Conservation (phyloP, 495 filamentous ascomycete genomes). For the Pyrenula massariospora region DNA sequence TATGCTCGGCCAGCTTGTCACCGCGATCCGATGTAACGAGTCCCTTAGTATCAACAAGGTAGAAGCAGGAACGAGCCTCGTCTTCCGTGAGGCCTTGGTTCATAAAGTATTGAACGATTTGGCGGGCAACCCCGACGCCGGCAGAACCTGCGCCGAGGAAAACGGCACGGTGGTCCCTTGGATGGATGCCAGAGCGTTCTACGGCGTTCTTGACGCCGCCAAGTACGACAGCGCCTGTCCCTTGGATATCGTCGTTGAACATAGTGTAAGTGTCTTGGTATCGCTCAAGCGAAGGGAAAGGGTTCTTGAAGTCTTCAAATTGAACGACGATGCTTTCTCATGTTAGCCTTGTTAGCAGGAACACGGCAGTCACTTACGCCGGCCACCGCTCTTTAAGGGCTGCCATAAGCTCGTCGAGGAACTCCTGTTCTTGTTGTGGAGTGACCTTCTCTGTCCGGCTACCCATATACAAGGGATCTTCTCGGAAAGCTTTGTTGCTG, state of each 20-base stretch:
- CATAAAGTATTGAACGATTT: slow-evolving; percentile 92
- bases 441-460: slow-evolving; percentile 70
- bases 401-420: slow-evolving; percentile 95
- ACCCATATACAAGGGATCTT: slow-evolving; percentile 91
- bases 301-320: slow-evolving; percentile 98
- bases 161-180: slow-evolving; percentile 85
- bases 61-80: slow-evolving; percentile 84
- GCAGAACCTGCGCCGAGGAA: slow-evolving; percentile 95
- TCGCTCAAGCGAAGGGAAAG: slow-evolving; percentile 84
- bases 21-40: slow-evolving; percentile 89
- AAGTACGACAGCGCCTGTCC: slow-evolving; percentile 90
- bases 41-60: slow-evolving; percentile 93
- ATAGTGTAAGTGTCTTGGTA: slow-evolving; percentile 81
- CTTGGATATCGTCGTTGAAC: slow-evolving; percentile 99
- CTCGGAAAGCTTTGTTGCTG: slow-evolving; percentile 73
- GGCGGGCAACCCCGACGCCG: slow-evolving; percentile 93
- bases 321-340: slow-evolving; percentile 74
- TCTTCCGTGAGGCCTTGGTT: slow-evolving; percentile 87
- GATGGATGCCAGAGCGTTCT: slow-evolving; percentile 71
- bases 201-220: slow-evolving; percentile 92
- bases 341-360: slow-evolving; percentile 1
- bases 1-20: slow-evolving; percentile 91
- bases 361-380: slow-evolving; percentile 34
- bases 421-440: slow-evolving; percentile 74
- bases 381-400: slow-evolving; percentile 81